Percentiles rank a stretch among this genome's conserved stretches.
These are phyloP conservation scores for Paecilomyces niveus DNA, from an alignment of 2,329 filamentous ascomycete genomes.

Conservation along the genomic window DNA sequence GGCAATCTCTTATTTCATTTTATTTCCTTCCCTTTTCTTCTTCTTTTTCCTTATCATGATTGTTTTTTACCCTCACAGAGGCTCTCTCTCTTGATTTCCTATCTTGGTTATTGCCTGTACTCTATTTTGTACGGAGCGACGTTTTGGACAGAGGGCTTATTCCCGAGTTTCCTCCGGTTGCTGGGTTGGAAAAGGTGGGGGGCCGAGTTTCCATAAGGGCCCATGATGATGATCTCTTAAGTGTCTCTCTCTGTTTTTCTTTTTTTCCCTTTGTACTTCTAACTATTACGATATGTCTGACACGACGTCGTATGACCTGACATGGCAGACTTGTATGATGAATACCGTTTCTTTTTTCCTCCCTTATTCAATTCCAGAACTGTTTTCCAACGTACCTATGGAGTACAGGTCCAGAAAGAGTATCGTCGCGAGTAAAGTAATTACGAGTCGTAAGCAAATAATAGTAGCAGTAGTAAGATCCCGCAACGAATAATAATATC, in stretches of 20 bases:
- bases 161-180: not conserved
- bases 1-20: not conserved
- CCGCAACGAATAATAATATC: not conserved
- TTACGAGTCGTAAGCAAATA: not conserved
- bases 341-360: not conserved
- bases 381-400: no score
- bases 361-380: not conserved
- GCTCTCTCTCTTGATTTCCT: not conserved
- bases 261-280: not conserved
- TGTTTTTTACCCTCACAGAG: not conserved
- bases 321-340: not conserved
- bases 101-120: not conserved
- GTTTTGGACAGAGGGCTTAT: no score
- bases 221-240: not conserved
- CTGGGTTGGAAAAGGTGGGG: not conserved
- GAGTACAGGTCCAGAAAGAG: no score
- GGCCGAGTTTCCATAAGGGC: not conserved
- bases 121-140: no score
- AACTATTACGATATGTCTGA: not conserved
- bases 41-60: not conserved
- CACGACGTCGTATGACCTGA: not conserved
- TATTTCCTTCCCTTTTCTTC: not conserved
- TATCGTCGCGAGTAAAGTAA: not conserved
- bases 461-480: not conserved
- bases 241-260: not conserved